These are phyloP conservation scores for Fusarium pseudoanthophilum DNA, from an alignment of 2,329 filamentous ascomycete species.

Conservation along the genomic window DNA sequence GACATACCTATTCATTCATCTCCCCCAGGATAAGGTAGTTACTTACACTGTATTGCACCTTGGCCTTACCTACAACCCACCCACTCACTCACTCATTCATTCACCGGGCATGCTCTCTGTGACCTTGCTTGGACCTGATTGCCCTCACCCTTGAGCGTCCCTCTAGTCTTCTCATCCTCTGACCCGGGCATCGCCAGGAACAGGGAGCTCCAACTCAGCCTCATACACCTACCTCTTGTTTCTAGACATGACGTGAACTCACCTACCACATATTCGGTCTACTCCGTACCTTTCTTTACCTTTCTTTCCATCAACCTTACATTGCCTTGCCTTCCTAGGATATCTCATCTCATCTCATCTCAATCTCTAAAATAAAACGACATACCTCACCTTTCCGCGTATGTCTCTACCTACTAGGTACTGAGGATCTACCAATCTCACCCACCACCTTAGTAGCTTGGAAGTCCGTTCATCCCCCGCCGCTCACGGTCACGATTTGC, in stretches of 20 bases:
- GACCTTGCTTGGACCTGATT: neutral
- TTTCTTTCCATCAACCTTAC: constrained; percentile 5
- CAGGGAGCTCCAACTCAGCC: constrained; percentile 27
- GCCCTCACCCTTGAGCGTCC: neutral
- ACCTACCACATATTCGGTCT: constrained; percentile 18
- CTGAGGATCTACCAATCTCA: constrained; percentile 9
- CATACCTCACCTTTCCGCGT: neutral
- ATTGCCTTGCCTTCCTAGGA: neutral
- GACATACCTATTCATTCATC: neutral
- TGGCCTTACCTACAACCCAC: neutral
- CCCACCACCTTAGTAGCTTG: constrained; percentile 7
- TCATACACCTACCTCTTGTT: constrained; percentile 12
- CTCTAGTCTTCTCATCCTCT: neutral
- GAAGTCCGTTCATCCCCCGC: constrained; percentile 27
- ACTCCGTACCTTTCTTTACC: constrained; percentile 11
- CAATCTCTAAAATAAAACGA: neutral
- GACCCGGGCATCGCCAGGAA: constrained; percentile 28
- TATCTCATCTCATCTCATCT: constrained; percentile 3
- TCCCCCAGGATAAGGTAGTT: neutral
- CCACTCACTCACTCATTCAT: neutral
- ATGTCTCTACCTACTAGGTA: neutral
- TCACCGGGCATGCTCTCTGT: neutral
- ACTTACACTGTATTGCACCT: neutral
- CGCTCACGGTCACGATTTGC: constrained; percentile 26
- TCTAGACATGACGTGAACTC: constrained; percentile 49